Percentiles rank a stretch among this genome's conserved stretches.
Evolutionary conservation across 495 filamentous ascomycete species (phyloP).

Genomic region (Tuber brumale): DNA sequence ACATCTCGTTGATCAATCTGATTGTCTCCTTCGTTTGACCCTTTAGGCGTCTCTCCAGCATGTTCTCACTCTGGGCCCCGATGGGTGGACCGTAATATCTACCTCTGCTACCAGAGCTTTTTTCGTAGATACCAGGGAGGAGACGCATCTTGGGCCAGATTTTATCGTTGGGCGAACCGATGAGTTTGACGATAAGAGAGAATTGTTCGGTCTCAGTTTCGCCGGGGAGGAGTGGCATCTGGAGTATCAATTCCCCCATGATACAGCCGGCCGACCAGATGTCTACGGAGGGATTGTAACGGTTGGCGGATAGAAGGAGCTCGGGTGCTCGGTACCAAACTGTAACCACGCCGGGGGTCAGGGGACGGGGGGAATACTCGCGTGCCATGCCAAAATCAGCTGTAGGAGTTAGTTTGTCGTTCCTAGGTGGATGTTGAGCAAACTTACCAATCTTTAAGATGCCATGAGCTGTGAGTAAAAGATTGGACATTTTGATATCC

Average conservation of each 20-base stretch:
- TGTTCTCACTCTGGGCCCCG: conserved; percentile 28
- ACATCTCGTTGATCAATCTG: conserved; percentile 35
- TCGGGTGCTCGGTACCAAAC: conserved; percentile 46
- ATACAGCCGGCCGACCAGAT: conserved; percentile 49
- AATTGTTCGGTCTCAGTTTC: conserved; percentile 47
- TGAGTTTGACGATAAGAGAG: conserved; percentile 44
- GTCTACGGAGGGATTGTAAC: conserved; percentile 46
- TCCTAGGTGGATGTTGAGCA: neutral
- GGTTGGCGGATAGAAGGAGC: conserved; percentile 46
- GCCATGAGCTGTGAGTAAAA: conserved; percentile 47
- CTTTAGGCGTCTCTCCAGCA: conserved; percentile 28
- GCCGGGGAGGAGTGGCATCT: conserved; percentile 45
- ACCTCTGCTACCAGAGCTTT: conserved; percentile 6
- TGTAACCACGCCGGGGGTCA: conserved; percentile 48
- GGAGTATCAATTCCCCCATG: conserved; percentile 46
- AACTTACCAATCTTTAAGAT: conserved; percentile 46
- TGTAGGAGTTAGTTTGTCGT: conserved; percentile 24
- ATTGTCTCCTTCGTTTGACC: conserved; percentile 41
- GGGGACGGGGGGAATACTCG: conserved; percentile 44
- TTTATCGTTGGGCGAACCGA: conserved; percentile 44
- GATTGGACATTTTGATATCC: conserved; percentile 49
- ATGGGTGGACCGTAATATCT: conserved; percentile 28
- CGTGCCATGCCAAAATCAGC: conserved; percentile 50
- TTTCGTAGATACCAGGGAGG: conserved; percentile 34
- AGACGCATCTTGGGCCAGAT: conserved; percentile 43